These are phyloP conservation scores for Termitomyces sp. DNA, from an alignment of 768 basidiomycete species.

Conservation along the genomic window DNA sequence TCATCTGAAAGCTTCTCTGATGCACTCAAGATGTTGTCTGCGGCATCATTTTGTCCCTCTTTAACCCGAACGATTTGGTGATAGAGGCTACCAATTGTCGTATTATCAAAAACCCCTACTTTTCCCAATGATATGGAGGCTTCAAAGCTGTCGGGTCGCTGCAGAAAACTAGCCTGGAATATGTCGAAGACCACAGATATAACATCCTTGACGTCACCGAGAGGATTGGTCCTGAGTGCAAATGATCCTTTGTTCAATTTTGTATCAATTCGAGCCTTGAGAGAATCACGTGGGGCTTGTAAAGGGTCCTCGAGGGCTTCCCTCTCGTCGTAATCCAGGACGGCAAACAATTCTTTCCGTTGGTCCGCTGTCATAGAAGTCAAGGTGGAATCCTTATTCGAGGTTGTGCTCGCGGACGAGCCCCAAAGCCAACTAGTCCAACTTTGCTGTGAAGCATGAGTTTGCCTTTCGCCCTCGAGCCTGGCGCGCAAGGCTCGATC, in stretches of 20 bases:
- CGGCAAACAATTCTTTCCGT: constrained; percentile 81
- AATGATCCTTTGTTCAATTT: constrained; percentile 87
- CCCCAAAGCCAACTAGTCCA: constrained; percentile 86
- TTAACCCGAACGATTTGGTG: constrained; percentile 84
- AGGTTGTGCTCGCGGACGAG: constrained; percentile 29
- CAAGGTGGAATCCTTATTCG: constrained; percentile 51
- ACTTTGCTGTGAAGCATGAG: constrained; percentile 43
- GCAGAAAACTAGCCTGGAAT: constrained; percentile 78
- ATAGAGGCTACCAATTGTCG: constrained; percentile 71
- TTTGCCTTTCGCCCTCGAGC: constrained; percentile 62
- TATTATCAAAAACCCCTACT: constrained; percentile 90
- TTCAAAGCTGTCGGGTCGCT: constrained; percentile 85
- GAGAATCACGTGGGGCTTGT: constrained; percentile 69
- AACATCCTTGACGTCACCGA: constrained; percentile 58
- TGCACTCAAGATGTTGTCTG: constrained; percentile 3
- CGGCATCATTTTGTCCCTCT: constrained; percentile 13
- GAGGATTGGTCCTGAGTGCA: constrained; percentile 71
- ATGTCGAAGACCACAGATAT: constrained; percentile 84
- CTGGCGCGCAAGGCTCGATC: constrained; percentile 68
- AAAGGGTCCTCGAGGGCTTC: constrained; percentile 63
- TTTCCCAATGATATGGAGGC: constrained; percentile 79
- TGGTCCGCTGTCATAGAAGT: constrained; percentile 84
- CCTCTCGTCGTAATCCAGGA: constrained; percentile 90
- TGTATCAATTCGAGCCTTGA: constrained; percentile 69
- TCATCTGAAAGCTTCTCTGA: constrained; percentile 26